Conservation (phyloP, 2,329 filamentous ascomycete genomes). For the Mycocentrospora acerina region DNA sequence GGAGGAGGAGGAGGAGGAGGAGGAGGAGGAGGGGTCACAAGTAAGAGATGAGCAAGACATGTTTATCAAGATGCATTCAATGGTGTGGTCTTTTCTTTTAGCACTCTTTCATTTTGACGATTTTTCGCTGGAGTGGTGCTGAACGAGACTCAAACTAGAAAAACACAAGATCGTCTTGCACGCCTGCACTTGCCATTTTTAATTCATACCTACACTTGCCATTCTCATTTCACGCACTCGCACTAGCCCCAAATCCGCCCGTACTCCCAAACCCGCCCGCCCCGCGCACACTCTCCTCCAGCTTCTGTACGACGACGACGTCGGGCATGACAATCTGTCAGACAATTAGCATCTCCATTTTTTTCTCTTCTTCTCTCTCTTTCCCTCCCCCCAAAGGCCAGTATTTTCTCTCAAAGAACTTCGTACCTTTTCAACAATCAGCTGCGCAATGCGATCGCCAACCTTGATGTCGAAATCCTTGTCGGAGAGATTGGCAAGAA, state of each 20-base stretch:
- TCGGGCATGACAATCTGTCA: slow-evolving; percentile 82
- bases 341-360: slow-evolving; percentile 6
- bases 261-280: slow-evolving; percentile 63
- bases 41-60: too few relatives aligned
- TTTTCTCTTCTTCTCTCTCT: too few relatives aligned
- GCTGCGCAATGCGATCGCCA: slow-evolving; percentile 89
- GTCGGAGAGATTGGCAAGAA: slow-evolving; percentile 91
- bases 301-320: slow-evolving; percentile 81
- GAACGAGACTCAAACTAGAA: too few relatives aligned
- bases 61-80: too few relatives aligned
- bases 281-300: slow-evolving; percentile 88
- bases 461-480: slow-evolving; percentile 77
- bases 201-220: background rate
- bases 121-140: too few relatives aligned
- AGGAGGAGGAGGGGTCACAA: too few relatives aligned
- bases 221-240: background rate
- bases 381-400: too few relatives aligned
- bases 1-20: too few relatives aligned
- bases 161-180: too few relatives aligned
- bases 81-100: too few relatives aligned
- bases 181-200: slow-evolving; percentile 3
- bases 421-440: slow-evolving; percentile 82
- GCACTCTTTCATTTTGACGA: too few relatives aligned
- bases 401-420: too few relatives aligned
- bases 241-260: slow-evolving; percentile 35